A percentile compares a stretch with the other conserved stretches of the same genome.
These are phyloP conservation scores for Salix suchowensis DNA, from an alignment of 345 rosid species.

Conservation along the genomic window DNA sequence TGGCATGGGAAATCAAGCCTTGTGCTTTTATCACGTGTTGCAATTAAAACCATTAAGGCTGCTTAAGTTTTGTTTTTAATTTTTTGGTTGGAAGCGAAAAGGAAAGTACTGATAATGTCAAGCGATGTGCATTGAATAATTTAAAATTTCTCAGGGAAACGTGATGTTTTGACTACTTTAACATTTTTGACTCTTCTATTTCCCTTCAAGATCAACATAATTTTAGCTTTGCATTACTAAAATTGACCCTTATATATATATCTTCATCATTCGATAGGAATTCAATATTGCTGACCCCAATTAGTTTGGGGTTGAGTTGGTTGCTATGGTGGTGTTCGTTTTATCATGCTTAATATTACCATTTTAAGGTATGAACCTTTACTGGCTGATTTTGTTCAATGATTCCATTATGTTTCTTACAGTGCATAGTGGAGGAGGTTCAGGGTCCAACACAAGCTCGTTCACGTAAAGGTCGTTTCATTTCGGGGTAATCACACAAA, in stretches of 20 bases:
- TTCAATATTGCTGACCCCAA: neutral
- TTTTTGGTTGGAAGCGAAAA: neutral
- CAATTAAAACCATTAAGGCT: neutral
- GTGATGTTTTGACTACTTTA: neutral
- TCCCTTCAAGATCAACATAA: neutral
- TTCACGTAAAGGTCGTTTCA: slow-evolving; percentile 88
- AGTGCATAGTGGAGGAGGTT: slow-evolving; percentile 99
- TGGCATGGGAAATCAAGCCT: neutral
- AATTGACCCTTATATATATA: neutral
- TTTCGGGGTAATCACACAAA: slow-evolving; percentile 68
- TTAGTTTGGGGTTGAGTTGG: neutral
- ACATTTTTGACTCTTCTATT: neutral
- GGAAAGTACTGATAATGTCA: neutral
- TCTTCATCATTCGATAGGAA: neutral
- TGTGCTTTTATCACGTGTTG: no score
- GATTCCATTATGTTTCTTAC: slow-evolving; percentile 18
- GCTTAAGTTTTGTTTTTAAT: neutral
- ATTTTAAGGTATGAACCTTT: neutral
- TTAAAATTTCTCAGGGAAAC: neutral
- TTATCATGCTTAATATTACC: neutral
- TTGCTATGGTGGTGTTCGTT: neutral
- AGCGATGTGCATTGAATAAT: neutral
- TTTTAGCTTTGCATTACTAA: neutral
- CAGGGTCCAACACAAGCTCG: slow-evolving; percentile 97
- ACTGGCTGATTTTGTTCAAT: slow-evolving; percentile 1